These are phyloP conservation scores for Metschnikowia anglica DNA, from an alignment of 805 yeast species.

Conservation along the genomic window DNA sequence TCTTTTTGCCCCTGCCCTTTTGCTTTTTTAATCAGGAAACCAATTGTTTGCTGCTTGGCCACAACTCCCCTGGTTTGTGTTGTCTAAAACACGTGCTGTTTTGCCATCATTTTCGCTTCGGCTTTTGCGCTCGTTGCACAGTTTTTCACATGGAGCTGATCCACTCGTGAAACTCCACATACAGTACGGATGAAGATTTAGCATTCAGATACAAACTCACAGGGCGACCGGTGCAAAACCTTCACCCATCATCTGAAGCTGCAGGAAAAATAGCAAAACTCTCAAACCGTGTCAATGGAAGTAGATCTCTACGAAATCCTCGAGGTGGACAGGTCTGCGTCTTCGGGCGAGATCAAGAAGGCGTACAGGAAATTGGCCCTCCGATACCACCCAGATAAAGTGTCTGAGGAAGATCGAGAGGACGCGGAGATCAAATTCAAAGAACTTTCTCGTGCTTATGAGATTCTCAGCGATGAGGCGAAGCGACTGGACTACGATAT, in stretches of 20 bases:
- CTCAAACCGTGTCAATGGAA: too few species aligned
- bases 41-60: too few species aligned
- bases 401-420: slow-evolving; percentile 60
- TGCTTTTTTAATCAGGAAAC: not conserved
- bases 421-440: slow-evolving; percentile 79
- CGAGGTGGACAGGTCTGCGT: slow-evolving; percentile 66
- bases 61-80: too few species aligned
- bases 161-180: slow-evolving; percentile 3
- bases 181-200: slow-evolving; percentile 9
- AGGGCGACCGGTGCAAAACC: not conserved
- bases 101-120: too few species aligned
- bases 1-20: slow-evolving; percentile 14
- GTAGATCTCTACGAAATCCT: slow-evolving; percentile 58
- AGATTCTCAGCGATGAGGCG: slow-evolving; percentile 68
- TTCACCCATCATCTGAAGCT: too few species aligned
- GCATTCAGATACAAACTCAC: slow-evolving; percentile 7
- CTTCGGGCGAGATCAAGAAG: slow-evolving; percentile 69
- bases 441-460: slow-evolving; percentile 84
- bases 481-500: slow-evolving; percentile 58
- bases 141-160: too few species aligned
- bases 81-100: too few species aligned
- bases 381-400: slow-evolving; percentile 87
- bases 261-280: too few species aligned
- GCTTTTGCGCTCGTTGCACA: too few species aligned
- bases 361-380: slow-evolving; percentile 87